Percentiles rank a stretch among this genome's conserved stretches.
Evolutionary conservation across 768 basidiomycete genomes (phyloP).

Genomic region (Suillus plorans): DNA sequence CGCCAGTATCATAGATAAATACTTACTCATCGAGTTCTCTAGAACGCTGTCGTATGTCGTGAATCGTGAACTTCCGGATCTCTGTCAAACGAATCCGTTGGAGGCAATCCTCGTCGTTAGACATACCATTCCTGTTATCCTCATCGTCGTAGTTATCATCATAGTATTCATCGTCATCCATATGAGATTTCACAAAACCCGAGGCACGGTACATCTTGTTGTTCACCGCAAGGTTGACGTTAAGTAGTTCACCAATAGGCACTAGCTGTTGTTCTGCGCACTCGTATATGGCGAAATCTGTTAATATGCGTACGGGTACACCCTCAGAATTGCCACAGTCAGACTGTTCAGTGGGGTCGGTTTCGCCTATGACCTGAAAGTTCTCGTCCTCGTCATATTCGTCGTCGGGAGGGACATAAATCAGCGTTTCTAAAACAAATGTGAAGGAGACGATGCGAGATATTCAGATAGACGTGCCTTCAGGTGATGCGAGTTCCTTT

Average conservation of each 20-base stretch:
- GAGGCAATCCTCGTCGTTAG: slow-evolving; percentile 8
- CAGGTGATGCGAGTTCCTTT: not conserved
- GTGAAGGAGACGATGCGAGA: not conserved
- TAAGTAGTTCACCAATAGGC: slow-evolving; percentile 38
- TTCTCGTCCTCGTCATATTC: slow-evolving; percentile 40
- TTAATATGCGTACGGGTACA: slow-evolving; percentile 57
- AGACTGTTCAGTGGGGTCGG: slow-evolving; percentile 21
- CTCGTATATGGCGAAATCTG: slow-evolving; percentile 55
- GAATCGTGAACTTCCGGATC: slow-evolving; percentile 49
- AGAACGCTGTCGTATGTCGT: slow-evolving; percentile 32
- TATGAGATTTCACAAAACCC: slow-evolving; percentile 38
- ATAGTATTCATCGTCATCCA: slow-evolving; percentile 32
- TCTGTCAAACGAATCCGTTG: slow-evolving; percentile 39
- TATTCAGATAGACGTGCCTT: not conserved
- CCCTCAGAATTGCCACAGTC: slow-evolving; percentile 33
- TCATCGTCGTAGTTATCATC: slow-evolving; percentile 25
- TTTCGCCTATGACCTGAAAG: slow-evolving; percentile 46
- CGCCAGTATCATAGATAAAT: not conserved
- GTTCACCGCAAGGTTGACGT: slow-evolving; percentile 22
- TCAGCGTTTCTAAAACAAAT: not conserved
- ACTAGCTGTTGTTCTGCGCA: slow-evolving; percentile 36
- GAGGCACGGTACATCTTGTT: slow-evolving; percentile 34
- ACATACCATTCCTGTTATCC: slow-evolving; percentile 5
- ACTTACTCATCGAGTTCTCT: slow-evolving; percentile 46
- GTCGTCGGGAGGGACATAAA: slow-evolving; percentile 24